Evolutionary conservation across 1,284 basidiomycete genomes (phyloP), one percentile per base, ranked within the genome.

Genomic region (Caloboletus firmus): DNA sequence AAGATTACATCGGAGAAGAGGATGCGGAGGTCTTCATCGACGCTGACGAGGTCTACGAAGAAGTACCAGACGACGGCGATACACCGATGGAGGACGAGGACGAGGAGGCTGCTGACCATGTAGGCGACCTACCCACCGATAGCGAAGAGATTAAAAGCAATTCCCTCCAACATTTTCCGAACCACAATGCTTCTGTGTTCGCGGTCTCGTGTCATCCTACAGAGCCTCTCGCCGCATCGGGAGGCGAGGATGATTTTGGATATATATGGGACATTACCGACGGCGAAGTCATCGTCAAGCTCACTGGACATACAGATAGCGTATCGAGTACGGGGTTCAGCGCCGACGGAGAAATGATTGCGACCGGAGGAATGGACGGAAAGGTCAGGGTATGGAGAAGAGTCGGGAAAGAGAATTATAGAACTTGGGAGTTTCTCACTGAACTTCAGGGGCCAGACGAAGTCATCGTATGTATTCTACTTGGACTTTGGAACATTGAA

Each of bases 311-410:
- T 73, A 85, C 85, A 8, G 97, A 99, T 70, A 95, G 92, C 62
- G 93, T 99, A 40, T 88, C 89, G 4, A 80, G 80, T 49, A 82
- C 83, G 1, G 87, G 80, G 39, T 99, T 92, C 80, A 96, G 85
- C 68, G 68, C 77, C 5, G 94, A 98, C 67, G 96, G 97, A 11
- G 88, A 96, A 71, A 80, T 96, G 79, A 81, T 96, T 54, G 88
- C 96, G 13, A 98, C 95, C 0, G 96, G 94, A 18, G 95, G 96
- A 1, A 98, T 99, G 93, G 96, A 99, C 67, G 96, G 97, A 10
- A 88, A 85, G 66, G 87, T 98, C 22, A 81, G 94, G 59, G 77
- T 99, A 54, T 99, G 95, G 95, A 77, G 87, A 69, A 80, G 90
- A 63, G 87, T 92, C 13, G 85, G 84, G 13, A 85, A 79, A 57